These are phyloP conservation scores for Epichloe gansuensis DNA, from an alignment of 2,329 filamentous ascomycete species.

Conservation along the genomic window DNA sequence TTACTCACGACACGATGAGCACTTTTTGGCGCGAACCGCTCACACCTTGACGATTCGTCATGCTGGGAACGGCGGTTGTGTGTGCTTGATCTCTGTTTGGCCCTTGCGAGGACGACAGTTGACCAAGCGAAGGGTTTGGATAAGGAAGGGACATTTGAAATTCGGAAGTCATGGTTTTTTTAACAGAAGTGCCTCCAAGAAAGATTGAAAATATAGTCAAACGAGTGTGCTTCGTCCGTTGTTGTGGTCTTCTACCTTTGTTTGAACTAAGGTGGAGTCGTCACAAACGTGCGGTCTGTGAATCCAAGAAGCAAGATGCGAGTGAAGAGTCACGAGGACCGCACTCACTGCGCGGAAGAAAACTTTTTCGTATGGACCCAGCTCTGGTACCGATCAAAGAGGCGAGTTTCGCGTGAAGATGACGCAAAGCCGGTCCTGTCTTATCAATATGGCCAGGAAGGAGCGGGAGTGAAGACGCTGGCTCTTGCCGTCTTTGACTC, in stretches of 20 bases:
- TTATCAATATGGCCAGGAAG: background rate
- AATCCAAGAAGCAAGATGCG: background rate
- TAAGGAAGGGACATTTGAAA: slow-evolving; percentile 21
- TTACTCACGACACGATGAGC: slow-evolving; percentile 24
- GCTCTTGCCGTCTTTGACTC: background rate
- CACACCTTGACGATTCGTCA: slow-evolving; percentile 1
- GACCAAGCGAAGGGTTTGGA: slow-evolving; percentile 20
- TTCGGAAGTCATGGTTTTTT: slow-evolving; percentile 14
- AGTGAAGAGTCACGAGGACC: background rate
- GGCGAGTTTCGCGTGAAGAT: slow-evolving; percentile 3
- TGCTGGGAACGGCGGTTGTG: background rate
- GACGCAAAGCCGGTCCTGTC: slow-evolving; percentile 1
- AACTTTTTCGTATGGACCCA: background rate
- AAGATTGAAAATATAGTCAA: background rate
- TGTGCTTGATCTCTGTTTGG: background rate
- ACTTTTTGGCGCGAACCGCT: slow-evolving; percentile 14
- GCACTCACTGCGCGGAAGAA: background rate
- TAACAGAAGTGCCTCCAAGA: background rate
- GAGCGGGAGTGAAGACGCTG: background rate
- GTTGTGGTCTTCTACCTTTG: background rate
- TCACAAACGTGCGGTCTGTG: slow-evolving; percentile 1
- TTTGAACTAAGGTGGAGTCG: background rate
- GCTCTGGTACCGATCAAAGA: background rate
- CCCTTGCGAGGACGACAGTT: slow-evolving; percentile 15
- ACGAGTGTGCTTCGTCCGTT: slow-evolving; percentile 1